Base-by-base conservation (phyloP, 1,284 basidiomycete species). In the Cutaneotrichosporon sp. region DNA sequence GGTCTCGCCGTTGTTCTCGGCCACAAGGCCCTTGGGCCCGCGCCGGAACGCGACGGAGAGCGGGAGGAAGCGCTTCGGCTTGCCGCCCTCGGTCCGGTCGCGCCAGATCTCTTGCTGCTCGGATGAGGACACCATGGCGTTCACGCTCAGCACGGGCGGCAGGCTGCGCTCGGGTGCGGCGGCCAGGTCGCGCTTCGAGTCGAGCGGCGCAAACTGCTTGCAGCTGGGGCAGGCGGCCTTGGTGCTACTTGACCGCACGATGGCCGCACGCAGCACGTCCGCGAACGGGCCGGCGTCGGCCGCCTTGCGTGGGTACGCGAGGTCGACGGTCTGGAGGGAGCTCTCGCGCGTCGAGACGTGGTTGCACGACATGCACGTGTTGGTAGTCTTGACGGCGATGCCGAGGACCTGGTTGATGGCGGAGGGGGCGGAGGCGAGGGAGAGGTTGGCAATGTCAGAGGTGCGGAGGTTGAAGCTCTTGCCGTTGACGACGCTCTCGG, bases 161-260 rank as follows among this genome's bases (percentile, higher is more conserved):
- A 98, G 80, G 59, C 67, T 67, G 4, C 67, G 59, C 43, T 87
- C 84, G 0, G 64, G 65, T n/a, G 77, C 76, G 7, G 84, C 83
- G 0, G 87, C 81, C 34, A 95, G 86, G 1, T 87, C 85, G 6
- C 94, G 86, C 47, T 84, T 84, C 22, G 88, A 88, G 42, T 87
- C 84, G 67, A 95, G 88, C 10, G 84, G 87, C 4, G 89, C 81
- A 69, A 89, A 87, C 51, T 87, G 85, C 75, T 88, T 90, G 81
- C 95, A 99, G 3, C 83, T 84, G 64, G 87, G 86, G 77, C 97
- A 99, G 4, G 87, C 87, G 4, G 91, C 89, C 77, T 93, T 93
- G 70, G 94, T 89, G 33, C 86, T 85, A 59, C 88, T 87, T 63
- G 93, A 89, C 16, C 92, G 89, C 27, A 90, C 81, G 18, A 99